Base-by-base conservation (phyloP, 495 filamentous ascomycete genomes). In the Podospora fimiseda region DNA sequence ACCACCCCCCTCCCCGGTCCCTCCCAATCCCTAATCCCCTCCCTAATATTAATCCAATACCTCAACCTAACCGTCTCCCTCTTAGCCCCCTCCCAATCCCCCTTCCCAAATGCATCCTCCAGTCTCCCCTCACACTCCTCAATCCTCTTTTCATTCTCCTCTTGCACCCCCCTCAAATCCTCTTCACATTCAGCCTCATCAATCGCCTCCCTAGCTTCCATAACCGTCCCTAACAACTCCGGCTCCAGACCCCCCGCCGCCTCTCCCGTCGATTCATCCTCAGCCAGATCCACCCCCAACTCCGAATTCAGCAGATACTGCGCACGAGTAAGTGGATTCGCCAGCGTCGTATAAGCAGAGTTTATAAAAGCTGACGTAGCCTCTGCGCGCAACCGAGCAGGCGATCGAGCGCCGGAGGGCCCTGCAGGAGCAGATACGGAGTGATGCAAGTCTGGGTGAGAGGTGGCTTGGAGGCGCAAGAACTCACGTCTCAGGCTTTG, bases 31-130 rank as follows among this genome's bases (percentile, higher is more conserved):
- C 83, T 71, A 61, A 96, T 66, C 20, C 84, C 86, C 72, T 95
- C 86, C 44, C 80, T 78, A 45, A 98, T 81, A 77, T 90, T 93
- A 61, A 84, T 75, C 93, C 93, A 96, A 74, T 95, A 98, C 69
- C 89, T 75, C 77, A 97, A 71, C 67, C 78, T 72, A 6, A 94
- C 82, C 40, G 81, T 81, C 77, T 92, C 89, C 52, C 50, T 62
- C 72, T 75, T 81, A 27, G 89, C 93, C 15, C 24, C 66, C 59
- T 81, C 76, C 43, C 86, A 59, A 71, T 94, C 84, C 37, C 84
- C 87, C 6, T 39, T 47, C 63, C 62, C 71, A 68, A 97, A 90
- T n/a, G 80, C 76, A 46, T 63, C 61, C 37, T 74, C 85, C 16
- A 98, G 57, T 20, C 53, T 59, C 44, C 60, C 56, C 65, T 90